These are phyloP conservation scores for Botrytis paeoniae DNA, from an alignment of 2,329 filamentous ascomycete species.

Conservation along the genomic window DNA sequence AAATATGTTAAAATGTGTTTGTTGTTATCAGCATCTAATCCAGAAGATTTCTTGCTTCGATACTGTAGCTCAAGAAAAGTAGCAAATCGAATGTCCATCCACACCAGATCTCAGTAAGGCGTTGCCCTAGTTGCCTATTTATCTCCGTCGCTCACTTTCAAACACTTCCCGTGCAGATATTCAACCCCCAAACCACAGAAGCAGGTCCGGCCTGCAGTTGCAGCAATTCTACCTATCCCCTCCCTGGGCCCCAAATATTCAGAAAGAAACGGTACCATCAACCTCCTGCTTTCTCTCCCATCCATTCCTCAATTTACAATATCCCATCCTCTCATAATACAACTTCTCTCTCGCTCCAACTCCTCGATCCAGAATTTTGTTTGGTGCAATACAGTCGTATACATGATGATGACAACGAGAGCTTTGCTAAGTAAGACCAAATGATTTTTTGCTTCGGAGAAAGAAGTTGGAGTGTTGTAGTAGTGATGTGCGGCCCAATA, in stretches of 20 bases:
- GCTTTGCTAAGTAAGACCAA: background rate
- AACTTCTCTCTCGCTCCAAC: background rate
- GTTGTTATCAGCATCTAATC: background rate
- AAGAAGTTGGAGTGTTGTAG: background rate
- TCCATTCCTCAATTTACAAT: background rate
- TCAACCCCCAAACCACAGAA: background rate
- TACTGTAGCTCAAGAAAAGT: background rate
- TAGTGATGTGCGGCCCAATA: background rate
- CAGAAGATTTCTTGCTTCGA: background rate
- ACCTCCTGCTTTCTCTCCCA: rapidly evolving
- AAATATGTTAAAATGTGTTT: background rate
- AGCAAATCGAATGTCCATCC: background rate
- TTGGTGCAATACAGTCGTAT: background rate
- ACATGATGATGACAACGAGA: background rate
- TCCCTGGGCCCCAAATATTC: too few species aligned
- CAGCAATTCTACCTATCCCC: background rate
- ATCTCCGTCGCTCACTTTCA: rapidly evolving
- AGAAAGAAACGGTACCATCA: background rate
- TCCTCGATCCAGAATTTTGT: background rate
- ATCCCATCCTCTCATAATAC: background rate
- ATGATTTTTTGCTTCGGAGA: background rate
- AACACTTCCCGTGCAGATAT: too few species aligned
- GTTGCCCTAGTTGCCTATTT: background rate
- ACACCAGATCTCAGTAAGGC: background rate
- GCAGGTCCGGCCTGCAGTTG: background rate